phyloP scores from a whole-genome alignment of 2,329 filamentous ascomycete genomes.

The Claviceps sp. region DNA sequence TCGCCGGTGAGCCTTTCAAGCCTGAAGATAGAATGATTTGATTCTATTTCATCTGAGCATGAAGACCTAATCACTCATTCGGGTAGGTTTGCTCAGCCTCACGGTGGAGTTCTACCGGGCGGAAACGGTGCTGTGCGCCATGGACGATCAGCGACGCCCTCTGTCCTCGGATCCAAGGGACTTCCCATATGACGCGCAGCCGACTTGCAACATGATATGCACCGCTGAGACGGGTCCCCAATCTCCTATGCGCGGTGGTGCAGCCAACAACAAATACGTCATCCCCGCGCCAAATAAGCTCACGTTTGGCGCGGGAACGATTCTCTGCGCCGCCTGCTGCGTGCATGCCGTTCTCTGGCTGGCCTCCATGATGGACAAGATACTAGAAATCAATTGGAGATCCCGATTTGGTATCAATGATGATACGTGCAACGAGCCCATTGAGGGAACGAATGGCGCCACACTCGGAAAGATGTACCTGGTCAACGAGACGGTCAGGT shows the following conservation, averaged over 20 bases:
- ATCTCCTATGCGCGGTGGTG: constrained; percentile 40
- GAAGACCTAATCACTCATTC: background rate
- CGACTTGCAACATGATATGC: constrained; percentile 35
- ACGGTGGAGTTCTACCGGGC: constrained; percentile 51
- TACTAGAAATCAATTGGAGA: constrained; percentile 48
- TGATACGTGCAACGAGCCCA: constrained; percentile 23
- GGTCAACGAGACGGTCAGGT: constrained; percentile 40
- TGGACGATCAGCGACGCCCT: constrained; percentile 23
- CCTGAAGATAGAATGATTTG: background rate
- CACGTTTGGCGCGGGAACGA: constrained; percentile 44
- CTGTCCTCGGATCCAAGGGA: constrained; percentile 19
- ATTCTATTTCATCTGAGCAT: background rate
- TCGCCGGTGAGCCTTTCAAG: constrained; percentile 33
- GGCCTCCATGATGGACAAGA: constrained; percentile 49
- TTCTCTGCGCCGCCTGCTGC: constrained; percentile 50
- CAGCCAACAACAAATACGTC: constrained; percentile 48
- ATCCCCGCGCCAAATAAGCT: constrained; percentile 43
- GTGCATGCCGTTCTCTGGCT: constrained; percentile 50
- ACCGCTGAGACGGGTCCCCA: constrained; percentile 29
- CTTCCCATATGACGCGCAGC: constrained; percentile 30
- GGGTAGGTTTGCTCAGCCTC: constrained; percentile 42
- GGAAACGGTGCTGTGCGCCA: constrained; percentile 27
- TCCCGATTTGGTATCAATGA: constrained; percentile 19
- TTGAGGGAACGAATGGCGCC: constrained; percentile 41
- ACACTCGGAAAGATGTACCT: constrained; percentile 37